Base-by-base conservation (phyloP, 768 basidiomycete species). In the Punctularia strigosozonata region DNA sequence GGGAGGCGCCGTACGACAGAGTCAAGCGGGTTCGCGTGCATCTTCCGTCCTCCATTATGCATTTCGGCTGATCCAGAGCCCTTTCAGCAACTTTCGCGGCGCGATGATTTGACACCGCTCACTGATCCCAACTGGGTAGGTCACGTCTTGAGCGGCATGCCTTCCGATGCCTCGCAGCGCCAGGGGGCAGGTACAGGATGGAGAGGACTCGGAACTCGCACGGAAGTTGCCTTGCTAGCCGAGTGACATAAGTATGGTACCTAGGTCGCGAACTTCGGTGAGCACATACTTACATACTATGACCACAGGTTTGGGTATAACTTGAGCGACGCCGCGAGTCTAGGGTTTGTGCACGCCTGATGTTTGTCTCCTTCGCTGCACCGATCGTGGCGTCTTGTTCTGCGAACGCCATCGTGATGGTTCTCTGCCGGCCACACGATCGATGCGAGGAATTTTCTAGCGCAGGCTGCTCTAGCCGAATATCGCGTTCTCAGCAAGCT, bases 51-150 rank as follows among this genome's bases (percentile, higher is more conserved):
- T 33, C 15, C 44, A 23, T n/a, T 3, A 14, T 5, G 43, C 38
- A n/a, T 12, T 10, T 35, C 23, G 37, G 17, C 35, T 43, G 17
- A 43, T 38, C 19, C 6, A 17, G n/a, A 14, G 15, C 17, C 18
- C 19, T 17, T 24, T 30, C 40, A 88, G 83, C 68, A 66, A 51
- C 65, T 87, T 1, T 84, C 81, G 1, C 71, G 62, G 46, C 74
- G 75, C 19, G 73, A 83, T 46, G 95, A 99, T 57, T 57, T 95
- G 31, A 84, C 85, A 0, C 87, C 86, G 3, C 68, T 99, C 15
- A 95, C 90, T 1, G 87, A 94, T 50, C 68, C 82, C 14, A 80
- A 72, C 36, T 97, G 83, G 58, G 80, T 98, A 26, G 75, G 77
- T 23, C 78, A 80, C 47, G 61, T 74, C 7, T 64, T 91, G 22